A percentile compares a stretch with the other conserved stretches of the same genome.
These are phyloP conservation scores for Dictyostelium purpureum DNA, from an alignment of 78 protist genomes.

Conservation along the genomic window DNA sequence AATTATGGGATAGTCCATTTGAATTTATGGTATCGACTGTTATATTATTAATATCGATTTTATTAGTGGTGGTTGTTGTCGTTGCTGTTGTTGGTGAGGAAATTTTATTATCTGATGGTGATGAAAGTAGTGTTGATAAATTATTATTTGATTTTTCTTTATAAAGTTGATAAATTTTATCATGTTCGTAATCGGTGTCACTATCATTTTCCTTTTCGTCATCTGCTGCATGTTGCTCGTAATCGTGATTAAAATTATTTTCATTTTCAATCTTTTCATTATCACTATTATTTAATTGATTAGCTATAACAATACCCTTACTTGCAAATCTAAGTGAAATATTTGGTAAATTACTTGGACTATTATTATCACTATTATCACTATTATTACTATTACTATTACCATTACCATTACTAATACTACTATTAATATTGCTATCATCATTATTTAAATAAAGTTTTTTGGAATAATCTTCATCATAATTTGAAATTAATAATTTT, in stretches of 20 bases:
- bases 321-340: conserved; percentile 33
- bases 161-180: conserved; percentile 32
- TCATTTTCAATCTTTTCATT: neutral
- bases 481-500: conserved; percentile 14
- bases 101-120: neutral
- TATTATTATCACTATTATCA: too few relatives aligned
- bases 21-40: neutral
- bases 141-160: conserved; percentile 8
- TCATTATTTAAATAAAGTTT: neutral
- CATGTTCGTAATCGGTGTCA: neutral
- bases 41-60: neutral
- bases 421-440: neutral
- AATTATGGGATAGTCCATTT: neutral
- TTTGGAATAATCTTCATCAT: neutral
- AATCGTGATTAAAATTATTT: neutral
- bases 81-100: neutral
- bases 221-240: neutral
- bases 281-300: neutral
- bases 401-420: too few relatives aligned
- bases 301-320: neutral
- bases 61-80: neutral
- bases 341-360: too few relatives aligned
- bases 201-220: neutral
- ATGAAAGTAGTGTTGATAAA: too few relatives aligned
- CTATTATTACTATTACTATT: too few relatives aligned